These are phyloP conservation scores for Vigna reflexopilosa DNA, from an alignment of 306 rosid genomes.

Conservation along the genomic window DNA sequence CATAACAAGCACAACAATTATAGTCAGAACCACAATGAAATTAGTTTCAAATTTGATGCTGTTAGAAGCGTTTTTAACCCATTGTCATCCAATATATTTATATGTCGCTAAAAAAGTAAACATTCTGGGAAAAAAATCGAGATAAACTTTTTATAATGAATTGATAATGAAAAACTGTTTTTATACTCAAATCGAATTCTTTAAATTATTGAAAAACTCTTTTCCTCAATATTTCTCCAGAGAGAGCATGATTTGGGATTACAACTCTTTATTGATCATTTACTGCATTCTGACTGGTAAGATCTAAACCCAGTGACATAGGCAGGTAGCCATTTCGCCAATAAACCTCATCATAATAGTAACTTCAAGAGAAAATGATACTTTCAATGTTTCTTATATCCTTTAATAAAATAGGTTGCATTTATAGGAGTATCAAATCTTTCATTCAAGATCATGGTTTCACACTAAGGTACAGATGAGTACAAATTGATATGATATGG, in stretches of 20 bases:
- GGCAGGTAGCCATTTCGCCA: conserved; percentile 4
- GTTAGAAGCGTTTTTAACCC: neutral
- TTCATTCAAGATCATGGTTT: conserved; percentile 36
- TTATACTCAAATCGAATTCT: neutral
- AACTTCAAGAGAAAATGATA: neutral
- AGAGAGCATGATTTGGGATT: neutral
- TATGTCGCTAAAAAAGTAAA: neutral
- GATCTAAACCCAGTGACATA: conserved; percentile 13
- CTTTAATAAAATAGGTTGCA: conserved; percentile 15
- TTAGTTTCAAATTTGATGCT: neutral
- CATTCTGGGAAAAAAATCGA: too few relatives aligned
- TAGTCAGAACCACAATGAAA: neutral
- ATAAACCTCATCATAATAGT: conserved; percentile 14
- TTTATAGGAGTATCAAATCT: conserved; percentile 2
- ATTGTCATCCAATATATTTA: neutral
- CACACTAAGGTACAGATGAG: conserved; percentile 27
- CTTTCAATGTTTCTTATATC: neutral
- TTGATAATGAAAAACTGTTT: neutral
- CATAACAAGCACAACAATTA: too few relatives aligned
- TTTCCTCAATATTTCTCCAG: neutral
- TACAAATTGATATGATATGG: conserved; percentile 19
- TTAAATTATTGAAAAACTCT: neutral
- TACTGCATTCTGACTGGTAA: neutral
- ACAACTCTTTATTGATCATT: neutral
- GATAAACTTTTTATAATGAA: neutral